Evolutionary conservation across 2,329 filamentous ascomycete species (phyloP).

Genomic region (Diplodia mutila): DNA sequence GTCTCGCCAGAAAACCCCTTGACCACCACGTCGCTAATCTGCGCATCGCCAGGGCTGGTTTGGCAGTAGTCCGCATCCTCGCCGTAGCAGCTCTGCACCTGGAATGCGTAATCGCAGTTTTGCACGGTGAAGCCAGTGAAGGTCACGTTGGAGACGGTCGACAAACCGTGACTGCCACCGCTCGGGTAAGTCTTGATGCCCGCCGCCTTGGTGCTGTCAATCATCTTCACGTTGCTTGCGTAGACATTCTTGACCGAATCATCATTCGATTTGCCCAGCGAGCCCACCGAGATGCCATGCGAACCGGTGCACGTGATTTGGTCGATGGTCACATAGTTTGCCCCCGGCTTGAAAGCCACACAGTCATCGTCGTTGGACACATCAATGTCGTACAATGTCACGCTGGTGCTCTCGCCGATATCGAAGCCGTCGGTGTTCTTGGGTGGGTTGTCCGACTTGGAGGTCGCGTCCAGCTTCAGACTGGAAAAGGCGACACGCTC

Average conservation of each 20-base stretch:
- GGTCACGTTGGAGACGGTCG: slow-evolving; percentile 49
- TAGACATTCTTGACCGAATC: slow-evolving; percentile 51
- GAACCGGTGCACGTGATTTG: slow-evolving; percentile 49
- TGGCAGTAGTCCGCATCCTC: slow-evolving; percentile 23
- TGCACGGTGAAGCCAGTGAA: slow-evolving; percentile 45
- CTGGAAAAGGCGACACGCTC: slow-evolving; percentile 42
- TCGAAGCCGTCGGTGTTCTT: slow-evolving; percentile 54
- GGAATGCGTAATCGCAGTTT: slow-evolving; percentile 49
- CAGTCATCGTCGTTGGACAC: slow-evolving; percentile 53
- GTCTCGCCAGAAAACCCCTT: slow-evolving; percentile 62
- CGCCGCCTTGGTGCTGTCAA: slow-evolving; percentile 49
- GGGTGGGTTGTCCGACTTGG: slow-evolving; percentile 43
- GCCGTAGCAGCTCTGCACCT: slow-evolving; percentile 52
- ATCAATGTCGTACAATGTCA: slow-evolving; percentile 42
- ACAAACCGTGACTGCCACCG: slow-evolving; percentile 40
- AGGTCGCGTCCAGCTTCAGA: slow-evolving; percentile 46
- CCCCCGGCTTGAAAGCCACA: slow-evolving; percentile 50
- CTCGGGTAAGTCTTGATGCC: slow-evolving; percentile 54
- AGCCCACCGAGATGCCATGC: slow-evolving; percentile 55
- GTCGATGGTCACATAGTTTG: slow-evolving; percentile 46
- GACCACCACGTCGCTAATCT: slow-evolving; percentile 35
- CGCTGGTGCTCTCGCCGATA: slow-evolving; percentile 44
- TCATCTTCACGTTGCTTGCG: slow-evolving; percentile 47
- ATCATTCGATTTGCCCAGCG: slow-evolving; percentile 45
- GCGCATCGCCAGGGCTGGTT: slow-evolving; percentile 10